phyloP scores from a whole-genome alignment of 306 rosid genomes.

The Luffa acutangula region DNA sequence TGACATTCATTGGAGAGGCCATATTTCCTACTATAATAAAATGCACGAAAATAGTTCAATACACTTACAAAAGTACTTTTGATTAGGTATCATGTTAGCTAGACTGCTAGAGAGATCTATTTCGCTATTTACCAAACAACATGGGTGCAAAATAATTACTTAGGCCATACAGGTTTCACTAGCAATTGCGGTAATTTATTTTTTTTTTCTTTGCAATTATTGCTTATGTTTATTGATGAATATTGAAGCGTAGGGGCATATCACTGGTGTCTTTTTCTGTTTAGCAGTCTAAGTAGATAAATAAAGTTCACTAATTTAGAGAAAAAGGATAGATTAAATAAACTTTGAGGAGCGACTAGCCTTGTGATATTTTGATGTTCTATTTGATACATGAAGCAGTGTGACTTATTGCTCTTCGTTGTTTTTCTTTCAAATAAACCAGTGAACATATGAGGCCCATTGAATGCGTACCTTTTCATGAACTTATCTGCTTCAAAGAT shows the following conservation, averaged over 20 bases:
- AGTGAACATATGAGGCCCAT: conserved; percentile 66
- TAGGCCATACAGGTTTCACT: not conserved
- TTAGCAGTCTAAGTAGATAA: not conserved
- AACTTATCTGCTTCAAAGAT: conserved; percentile 64
- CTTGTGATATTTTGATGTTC: not conserved
- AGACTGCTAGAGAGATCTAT: not conserved
- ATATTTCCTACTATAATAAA: not conserved
- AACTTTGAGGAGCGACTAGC: not conserved
- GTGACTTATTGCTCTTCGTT: not conserved
- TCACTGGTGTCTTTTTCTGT: not conserved
- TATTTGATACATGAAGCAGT: not conserved
- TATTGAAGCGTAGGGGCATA: not conserved
- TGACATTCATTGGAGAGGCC: not conserved
- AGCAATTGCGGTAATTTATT: not conserved
- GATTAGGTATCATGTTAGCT: not conserved
- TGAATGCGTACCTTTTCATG: conserved; percentile 59
- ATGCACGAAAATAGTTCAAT: not conserved
- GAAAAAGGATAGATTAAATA: not conserved
- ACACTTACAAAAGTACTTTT: not conserved
- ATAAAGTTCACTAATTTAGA: not conserved
- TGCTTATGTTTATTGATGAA: not conserved
- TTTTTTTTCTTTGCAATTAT: not conserved
- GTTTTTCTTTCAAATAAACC: conserved; percentile 24
- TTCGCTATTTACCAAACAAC: not conserved
- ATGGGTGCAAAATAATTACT: not conserved